These are phyloP conservation scores for Besnoitia besnoiti DNA, from an alignment of 169 alveolate species.

Conservation along the genomic window DNA sequence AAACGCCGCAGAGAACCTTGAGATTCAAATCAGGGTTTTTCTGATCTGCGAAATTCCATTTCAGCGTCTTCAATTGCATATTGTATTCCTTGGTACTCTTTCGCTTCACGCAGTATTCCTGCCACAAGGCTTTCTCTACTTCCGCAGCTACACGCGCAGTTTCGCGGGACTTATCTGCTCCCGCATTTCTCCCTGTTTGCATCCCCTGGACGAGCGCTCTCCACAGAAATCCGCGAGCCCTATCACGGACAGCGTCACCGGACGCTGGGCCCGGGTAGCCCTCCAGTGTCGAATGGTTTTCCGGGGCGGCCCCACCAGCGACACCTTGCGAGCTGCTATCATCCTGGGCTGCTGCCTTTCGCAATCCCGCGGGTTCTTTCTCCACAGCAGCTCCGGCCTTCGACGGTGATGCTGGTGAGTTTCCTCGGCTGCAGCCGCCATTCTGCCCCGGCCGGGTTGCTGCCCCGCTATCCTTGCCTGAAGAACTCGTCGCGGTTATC, in stretches of 20 bases:
- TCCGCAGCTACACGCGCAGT: slow-evolving; percentile 43
- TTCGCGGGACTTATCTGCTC: background rate
- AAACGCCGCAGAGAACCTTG: slow-evolving; percentile 84
- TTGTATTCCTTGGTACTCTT: slow-evolving; percentile 56
- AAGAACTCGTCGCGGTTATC: background rate
- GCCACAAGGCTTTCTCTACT: slow-evolving; percentile 50
- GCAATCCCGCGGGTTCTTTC: background rate
- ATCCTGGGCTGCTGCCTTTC: background rate
- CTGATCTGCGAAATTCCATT: slow-evolving; percentile 88
- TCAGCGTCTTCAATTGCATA: slow-evolving; percentile 86
- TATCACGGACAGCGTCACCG: slow-evolving; percentile 51
- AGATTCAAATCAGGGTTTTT: slow-evolving; percentile 89
- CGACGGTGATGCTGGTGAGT: background rate
- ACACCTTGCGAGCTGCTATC: background rate
- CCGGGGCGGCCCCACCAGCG: background rate
- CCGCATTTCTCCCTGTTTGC: background rate
- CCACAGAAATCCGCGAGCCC: slow-evolving; percentile 55
- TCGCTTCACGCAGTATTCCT: slow-evolving; percentile 16
- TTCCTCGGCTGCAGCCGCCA: background rate
- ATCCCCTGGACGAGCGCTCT: slow-evolving; percentile 56
- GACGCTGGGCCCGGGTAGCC: slow-evolving; percentile 31
- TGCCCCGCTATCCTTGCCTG: background rate
- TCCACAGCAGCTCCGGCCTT: background rate
- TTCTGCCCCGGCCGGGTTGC: background rate
- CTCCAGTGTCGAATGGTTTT: background rate